These are phyloP conservation scores for Pythium diclinum DNA, from an alignment of 352 stramenopile species.

Conservation along the genomic window DNA sequence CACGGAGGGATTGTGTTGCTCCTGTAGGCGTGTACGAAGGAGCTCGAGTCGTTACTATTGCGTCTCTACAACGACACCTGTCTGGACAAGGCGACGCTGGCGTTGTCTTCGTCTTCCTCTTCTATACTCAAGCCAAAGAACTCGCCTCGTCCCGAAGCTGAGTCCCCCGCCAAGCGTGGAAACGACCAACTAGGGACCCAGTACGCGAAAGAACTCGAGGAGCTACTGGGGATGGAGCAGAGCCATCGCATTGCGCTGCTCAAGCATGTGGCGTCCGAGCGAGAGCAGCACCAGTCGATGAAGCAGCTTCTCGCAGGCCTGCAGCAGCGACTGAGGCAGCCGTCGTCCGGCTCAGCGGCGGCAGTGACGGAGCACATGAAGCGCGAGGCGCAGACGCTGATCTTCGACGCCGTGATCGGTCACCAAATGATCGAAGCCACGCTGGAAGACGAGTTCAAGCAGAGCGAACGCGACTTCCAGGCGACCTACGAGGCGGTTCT, in stretches of 20 bases:
- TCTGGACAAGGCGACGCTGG: conserved; percentile 16
- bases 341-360: conserved; percentile 18
- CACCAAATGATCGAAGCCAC: conserved; percentile 62
- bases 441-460: conserved; percentile 47
- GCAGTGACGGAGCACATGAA: conserved; percentile 22
- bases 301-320: conserved; percentile 41
- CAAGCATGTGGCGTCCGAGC: conserved; percentile 51
- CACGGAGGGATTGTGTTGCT: not conserved
- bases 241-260: conserved; percentile 44
- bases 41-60: conserved; percentile 61
- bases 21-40: conserved; percentile 46
- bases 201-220: conserved; percentile 48
- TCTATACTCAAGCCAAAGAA: conserved; percentile 25
- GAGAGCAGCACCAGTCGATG: conserved; percentile 57
- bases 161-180: conserved; percentile 1
- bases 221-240: conserved; percentile 51
- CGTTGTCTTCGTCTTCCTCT: not conserved
- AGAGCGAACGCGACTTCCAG: conserved; percentile 41
- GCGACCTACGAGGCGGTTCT: conserved; percentile 34
- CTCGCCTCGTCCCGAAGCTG: conserved; percentile 13
- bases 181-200: not conserved
- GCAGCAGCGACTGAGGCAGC: conserved; percentile 13
- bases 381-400: conserved; percentile 36
- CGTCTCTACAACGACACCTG: conserved; percentile 65
- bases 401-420: conserved; percentile 71